Evolutionary conservation across 2,329 filamentous ascomycete species (phyloP), one percentile per base, ranked within the genome.

Genomic region (Penicillium nordicum): DNA sequence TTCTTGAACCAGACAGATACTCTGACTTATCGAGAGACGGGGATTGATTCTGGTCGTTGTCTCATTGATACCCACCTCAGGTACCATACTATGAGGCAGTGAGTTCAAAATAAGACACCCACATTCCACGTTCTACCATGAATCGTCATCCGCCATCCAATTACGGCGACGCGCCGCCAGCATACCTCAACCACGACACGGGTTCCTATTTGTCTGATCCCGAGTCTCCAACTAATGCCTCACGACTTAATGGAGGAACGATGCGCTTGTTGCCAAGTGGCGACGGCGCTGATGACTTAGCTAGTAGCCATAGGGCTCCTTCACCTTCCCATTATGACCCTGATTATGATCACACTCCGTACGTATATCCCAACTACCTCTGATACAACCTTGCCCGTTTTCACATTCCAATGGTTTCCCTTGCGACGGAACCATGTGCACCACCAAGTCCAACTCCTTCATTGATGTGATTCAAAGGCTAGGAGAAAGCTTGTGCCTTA

Each of bases 191-290:
- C 34, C 67, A 72, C 41, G 66, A 74, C 57, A 54, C 70, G 50
- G 42, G 61, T 12, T 69, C 70, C 12, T 67, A 67, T 48, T 56
- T 73, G 54, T 65, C 70, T 46, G 66, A 71, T 27, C 56, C 65
- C 48, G 63, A 72, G 37, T 70, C 71, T 29, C 66, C 68, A 18
- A 55, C 53, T 42, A 53, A 63, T 43, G 41, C 60, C 36, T 25
- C 63, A 32, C 66, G 69, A 41, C 69, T 69, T 12, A 71, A 74
- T 65, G 70, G 71, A 25, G 67, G 74, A 9, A 77, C 78, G 0
- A 76, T 80, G 75, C 73, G 78, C 37, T 63, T 80, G 57, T 63
- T 80, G 29, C 77, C 77, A 6, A 71, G 66, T 32, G 66, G 71
- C 11, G 70, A 74, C 30, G 62, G 72, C 16, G 73, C 76, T 29